These are phyloP conservation scores for Schizothecium vesticola DNA, from an alignment of 495 filamentous ascomycete genomes.

Conservation along the genomic window DNA sequence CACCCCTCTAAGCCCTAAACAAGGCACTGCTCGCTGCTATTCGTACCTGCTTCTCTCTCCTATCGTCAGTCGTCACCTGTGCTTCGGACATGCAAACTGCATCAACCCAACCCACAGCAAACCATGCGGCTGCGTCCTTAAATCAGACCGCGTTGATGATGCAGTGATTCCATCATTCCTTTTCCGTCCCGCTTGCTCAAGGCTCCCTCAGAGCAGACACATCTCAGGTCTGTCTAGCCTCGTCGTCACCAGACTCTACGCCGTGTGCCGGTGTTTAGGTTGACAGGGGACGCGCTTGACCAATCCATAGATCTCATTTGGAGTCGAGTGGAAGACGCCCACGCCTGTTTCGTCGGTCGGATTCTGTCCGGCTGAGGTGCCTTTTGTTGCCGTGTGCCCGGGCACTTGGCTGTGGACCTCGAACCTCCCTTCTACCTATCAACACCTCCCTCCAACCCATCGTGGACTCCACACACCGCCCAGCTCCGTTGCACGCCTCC, in stretches of 20 bases:
- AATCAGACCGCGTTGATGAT: background rate
- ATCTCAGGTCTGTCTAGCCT: background rate
- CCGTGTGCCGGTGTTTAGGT: background rate
- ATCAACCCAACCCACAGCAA: background rate
- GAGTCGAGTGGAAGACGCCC: background rate
- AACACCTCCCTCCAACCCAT: background rate
- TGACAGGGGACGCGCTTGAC: background rate
- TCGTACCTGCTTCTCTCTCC: background rate
- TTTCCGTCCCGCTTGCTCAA: too few relatives aligned
- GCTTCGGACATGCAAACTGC: too few relatives aligned
- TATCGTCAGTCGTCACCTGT: background rate
- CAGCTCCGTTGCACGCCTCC: background rate
- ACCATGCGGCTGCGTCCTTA: background rate
- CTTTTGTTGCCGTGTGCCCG: background rate
- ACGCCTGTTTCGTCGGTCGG: too few relatives aligned
- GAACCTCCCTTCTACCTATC: background rate
- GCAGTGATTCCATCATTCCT: background rate
- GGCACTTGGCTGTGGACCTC: background rate
- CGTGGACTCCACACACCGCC: background rate
- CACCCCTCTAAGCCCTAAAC: background rate
- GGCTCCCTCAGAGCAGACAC: background rate
- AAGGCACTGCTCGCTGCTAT: background rate
- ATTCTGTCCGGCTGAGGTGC: background rate
- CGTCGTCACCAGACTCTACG: background rate
- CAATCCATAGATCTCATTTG: background rate